A percentile compares a stretch with the other conserved stretches of the same genome.
phyloP scores from a whole-genome alignment of 73 alveolate species.

The Tetrahymena thermophila region DNA sequence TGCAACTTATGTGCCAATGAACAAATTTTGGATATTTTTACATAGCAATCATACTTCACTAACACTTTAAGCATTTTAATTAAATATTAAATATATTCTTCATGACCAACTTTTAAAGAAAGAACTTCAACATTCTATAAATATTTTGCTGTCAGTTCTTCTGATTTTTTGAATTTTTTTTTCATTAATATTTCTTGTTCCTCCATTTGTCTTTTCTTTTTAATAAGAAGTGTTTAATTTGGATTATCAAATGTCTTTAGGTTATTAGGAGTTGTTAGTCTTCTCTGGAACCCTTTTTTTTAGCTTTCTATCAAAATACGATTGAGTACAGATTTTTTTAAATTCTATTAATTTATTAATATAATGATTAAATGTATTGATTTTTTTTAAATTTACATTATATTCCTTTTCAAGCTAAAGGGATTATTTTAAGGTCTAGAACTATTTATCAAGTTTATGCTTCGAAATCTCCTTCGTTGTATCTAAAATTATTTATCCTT shows the following conservation, averaged over 20 bases:
- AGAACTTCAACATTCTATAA: neutral
- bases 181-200: neutral
- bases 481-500: neutral
- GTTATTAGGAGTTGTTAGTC: neutral
- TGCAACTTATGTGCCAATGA: neutral
- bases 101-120: neutral
- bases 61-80: neutral
- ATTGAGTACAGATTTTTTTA: neutral
- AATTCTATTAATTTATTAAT: neutral
- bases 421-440: neutral
- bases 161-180: neutral
- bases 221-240: neutral
- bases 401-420: neutral
- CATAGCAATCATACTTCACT: neutral
- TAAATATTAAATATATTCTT: neutral
- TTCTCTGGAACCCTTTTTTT: neutral
- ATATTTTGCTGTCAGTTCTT: neutral
- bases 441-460: neutral
- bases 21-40: neutral
- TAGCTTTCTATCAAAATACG: neutral
- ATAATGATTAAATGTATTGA: neutral
- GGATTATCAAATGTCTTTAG: neutral
- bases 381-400: neutral
- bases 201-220: neutral
- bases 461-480: neutral